Conservation (phyloP, 768 basidiomycete species). For the Pisolithus albus region DNA sequence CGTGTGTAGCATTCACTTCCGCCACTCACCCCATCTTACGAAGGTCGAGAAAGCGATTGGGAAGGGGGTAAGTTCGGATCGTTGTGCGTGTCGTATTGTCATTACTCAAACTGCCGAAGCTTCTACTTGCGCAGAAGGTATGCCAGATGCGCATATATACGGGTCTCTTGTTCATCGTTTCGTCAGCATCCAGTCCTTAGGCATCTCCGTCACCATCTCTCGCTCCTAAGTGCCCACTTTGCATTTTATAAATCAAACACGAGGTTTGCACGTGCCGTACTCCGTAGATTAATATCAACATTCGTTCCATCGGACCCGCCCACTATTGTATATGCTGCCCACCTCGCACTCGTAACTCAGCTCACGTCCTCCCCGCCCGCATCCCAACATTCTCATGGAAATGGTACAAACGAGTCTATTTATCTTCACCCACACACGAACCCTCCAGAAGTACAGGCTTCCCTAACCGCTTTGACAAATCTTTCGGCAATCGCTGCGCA, state of each 20-base stretch:
- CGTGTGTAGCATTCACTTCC: neutral
- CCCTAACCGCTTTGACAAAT: conserved; percentile 19
- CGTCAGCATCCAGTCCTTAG: conserved; percentile 59
- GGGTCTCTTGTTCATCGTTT: conserved; percentile 1
- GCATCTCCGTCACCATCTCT: conserved; percentile 51
- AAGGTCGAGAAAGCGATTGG: conserved; percentile 59
- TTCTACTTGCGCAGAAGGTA: conserved; percentile 56
- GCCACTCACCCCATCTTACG: neutral
- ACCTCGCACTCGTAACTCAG: conserved; percentile 49
- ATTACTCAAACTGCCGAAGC: conserved; percentile 24
- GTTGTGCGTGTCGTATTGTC: neutral
- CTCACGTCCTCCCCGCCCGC: conserved; percentile 24
- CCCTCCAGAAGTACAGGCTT: neutral
- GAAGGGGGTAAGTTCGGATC: conserved; percentile 51
- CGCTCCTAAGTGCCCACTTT: conserved; percentile 56
- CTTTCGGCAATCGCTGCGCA: conserved; percentile 27
- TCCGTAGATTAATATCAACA: conserved; percentile 49
- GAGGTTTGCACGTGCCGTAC: conserved; percentile 53
- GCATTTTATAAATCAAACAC: conserved; percentile 37
- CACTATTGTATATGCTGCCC: conserved; percentile 45
- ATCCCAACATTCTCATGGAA: neutral
- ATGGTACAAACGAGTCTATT: too few relatives aligned
- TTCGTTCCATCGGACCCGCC: conserved; percentile 42
- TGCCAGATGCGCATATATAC: conserved; percentile 9
- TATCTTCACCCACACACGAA: neutral